These are phyloP conservation scores for Naganishia vaughanmartiniae DNA, from an alignment of 768 basidiomycete species.

Conservation along the genomic window DNA sequence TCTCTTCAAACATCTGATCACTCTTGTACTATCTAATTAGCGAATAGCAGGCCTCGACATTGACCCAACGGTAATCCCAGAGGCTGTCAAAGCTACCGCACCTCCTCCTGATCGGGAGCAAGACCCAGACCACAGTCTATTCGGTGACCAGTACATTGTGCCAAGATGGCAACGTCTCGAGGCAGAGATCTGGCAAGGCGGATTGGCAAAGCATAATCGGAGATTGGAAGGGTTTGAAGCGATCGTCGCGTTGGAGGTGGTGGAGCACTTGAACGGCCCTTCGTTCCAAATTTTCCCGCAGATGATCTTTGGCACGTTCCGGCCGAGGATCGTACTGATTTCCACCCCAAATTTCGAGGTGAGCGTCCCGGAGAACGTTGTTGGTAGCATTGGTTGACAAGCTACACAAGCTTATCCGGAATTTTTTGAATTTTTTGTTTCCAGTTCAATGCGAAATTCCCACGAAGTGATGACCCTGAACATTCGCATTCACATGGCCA, in stretches of 20 bases:
- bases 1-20: background rate
- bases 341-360: slow-evolving; percentile 48
- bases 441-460: slow-evolving; percentile 52
- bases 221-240: slow-evolving; percentile 50
- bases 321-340: slow-evolving; percentile 48
- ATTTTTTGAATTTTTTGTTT: background rate
- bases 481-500: slow-evolving; percentile 24
- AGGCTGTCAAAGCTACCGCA: slow-evolving; percentile 39
- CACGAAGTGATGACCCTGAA: slow-evolving; percentile 35
- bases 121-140: background rate
- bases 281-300: slow-evolving; percentile 49
- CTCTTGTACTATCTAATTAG: slow-evolving; percentile 26
- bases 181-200: slow-evolving; percentile 49
- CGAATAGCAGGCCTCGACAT: slow-evolving; percentile 49
- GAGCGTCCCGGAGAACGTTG: slow-evolving; percentile 14
- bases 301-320: slow-evolving; percentile 49
- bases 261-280: slow-evolving; percentile 50
- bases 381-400: background rate
- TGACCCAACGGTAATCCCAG: slow-evolving; percentile 41
- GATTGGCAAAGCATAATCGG: slow-evolving; percentile 48
- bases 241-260: slow-evolving; percentile 49
- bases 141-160: slow-evolving; percentile 11
- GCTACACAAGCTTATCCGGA: background rate
- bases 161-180: slow-evolving; percentile 43
- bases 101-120: slow-evolving; percentile 33